Evolutionary conservation across 75 land plant species (phyloP).

Genomic region (Selaginella moellendorffii): DNA sequence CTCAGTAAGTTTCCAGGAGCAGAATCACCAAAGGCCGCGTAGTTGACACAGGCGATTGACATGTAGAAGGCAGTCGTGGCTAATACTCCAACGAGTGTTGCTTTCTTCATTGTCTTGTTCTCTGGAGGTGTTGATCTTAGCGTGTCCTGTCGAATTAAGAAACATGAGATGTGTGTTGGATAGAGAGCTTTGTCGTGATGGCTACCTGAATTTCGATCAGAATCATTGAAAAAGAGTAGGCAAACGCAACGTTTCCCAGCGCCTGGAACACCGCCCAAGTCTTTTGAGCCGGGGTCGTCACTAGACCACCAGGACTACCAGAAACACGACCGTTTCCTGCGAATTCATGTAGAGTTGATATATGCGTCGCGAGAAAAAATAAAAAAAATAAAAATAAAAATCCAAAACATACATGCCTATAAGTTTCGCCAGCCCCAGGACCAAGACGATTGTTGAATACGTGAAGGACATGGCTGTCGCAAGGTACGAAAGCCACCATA

Average conservation of each 20-base stretch:
- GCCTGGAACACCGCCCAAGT: constrained; percentile 46
- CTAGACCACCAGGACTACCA: too few species aligned
- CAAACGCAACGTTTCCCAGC: constrained; percentile 74
- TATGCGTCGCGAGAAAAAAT: too few species aligned
- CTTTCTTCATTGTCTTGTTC: neutral
- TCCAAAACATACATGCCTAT: neutral
- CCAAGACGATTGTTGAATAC: constrained; percentile 63
- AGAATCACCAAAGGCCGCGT: neutral
- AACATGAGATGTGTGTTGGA: too few species aligned
- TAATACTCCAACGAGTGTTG: neutral
- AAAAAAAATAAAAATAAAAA: too few species aligned
- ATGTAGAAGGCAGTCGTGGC: neutral
- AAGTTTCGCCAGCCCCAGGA: constrained; percentile 51
- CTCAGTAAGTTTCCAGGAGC: neutral
- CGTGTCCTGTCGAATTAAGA: too few species aligned
- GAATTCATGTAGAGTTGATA: too few species aligned
- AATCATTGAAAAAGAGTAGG: constrained; percentile 60
- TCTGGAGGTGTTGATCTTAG: neutral
- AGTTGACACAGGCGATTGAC: neutral
- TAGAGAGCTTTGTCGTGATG: too few species aligned
- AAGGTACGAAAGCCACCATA: constrained; percentile 54
- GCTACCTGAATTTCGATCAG: constrained; percentile 70
- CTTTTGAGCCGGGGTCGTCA: constrained; percentile 37
- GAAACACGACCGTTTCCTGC: too few species aligned
- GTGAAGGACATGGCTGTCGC: constrained; percentile 81